Conservation (phyloP, 2,329 filamentous ascomycete species). For the Aspergillus pseudotamarii region DNA sequence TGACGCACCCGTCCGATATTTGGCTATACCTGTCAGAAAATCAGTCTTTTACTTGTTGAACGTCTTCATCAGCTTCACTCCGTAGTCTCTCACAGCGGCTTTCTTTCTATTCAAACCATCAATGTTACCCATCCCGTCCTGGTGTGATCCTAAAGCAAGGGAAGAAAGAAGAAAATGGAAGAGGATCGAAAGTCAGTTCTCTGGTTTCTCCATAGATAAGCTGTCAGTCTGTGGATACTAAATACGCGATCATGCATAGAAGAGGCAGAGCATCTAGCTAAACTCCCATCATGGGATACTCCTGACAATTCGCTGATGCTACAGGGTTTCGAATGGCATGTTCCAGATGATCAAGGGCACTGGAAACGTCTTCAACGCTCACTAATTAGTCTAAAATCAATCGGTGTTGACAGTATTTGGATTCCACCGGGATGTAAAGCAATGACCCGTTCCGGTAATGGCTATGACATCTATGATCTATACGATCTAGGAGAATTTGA, state of each 20-base stretch:
- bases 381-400: slow-evolving; percentile 57
- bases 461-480: slow-evolving; percentile 71
- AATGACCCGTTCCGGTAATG: slow-evolving; percentile 63
- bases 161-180: slow-evolving; percentile 22
- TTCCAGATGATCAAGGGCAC: slow-evolving; percentile 62
- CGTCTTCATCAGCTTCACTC: not conserved
- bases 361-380: slow-evolving; percentile 60
- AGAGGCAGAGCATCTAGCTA: slow-evolving; percentile 25
- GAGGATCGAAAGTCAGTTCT: slow-evolving; percentile 27
- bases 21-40: not conserved
- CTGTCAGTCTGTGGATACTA: not conserved
- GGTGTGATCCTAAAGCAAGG: slow-evolving; percentile 14
- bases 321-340: slow-evolving; percentile 74
- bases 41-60: not conserved
- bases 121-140: slow-evolving; percentile 16
- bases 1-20: not conserved
- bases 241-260: slow-evolving; percentile 21
- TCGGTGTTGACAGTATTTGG: slow-evolving; percentile 67
- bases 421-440: slow-evolving; percentile 73
- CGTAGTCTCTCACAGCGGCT: not conserved
- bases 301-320: slow-evolving; percentile 57
- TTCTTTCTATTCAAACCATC: not conserved
- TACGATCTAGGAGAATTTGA: slow-evolving; percentile 74
- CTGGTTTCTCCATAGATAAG: not conserved
- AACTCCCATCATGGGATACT: slow-evolving; percentile 34